A percentile compares a stretch with the other conserved stretches of the same genome.
Evolutionary conservation across 768 basidiomycete species (phyloP).

Genomic region (Tephrocybe sp.): DNA sequence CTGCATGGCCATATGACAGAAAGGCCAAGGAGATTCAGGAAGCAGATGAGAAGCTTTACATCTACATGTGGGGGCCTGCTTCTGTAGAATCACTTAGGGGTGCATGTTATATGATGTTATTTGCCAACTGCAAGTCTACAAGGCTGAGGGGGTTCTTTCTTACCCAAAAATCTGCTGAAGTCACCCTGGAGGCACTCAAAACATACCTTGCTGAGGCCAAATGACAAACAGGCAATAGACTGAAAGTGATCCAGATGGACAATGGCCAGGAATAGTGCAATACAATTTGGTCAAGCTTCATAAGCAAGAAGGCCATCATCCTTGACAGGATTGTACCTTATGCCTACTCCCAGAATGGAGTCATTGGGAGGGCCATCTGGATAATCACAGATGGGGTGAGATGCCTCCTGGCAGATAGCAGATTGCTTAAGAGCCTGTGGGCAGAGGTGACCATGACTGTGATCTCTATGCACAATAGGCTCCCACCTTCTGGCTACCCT

Average conservation of each 20-base stretch:
- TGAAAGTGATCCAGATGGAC: neutral
- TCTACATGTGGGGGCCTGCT: no score
- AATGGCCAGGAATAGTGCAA: neutral
- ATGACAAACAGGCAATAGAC: neutral
- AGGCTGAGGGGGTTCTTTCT: no score
- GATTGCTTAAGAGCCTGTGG: neutral
- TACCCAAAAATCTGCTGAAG: no score
- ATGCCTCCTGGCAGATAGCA: neutral
- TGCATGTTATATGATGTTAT: no score
- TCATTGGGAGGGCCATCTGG: no score
- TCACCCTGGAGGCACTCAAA: neutral
- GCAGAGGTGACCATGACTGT: neutral
- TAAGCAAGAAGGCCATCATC: neutral
- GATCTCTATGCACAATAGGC: neutral
- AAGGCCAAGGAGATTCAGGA: no score
- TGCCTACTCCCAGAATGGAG: no score
- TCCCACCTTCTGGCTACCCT: neutral
- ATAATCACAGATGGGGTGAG: neutral
- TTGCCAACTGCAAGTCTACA: no score
- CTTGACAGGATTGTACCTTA: no score
- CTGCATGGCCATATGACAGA: slow-evolving; percentile 19
- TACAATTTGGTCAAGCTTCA: neutral
- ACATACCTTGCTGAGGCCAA: neutral
- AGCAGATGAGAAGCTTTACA: neutral
- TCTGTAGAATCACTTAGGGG: no score